Evolutionary conservation across 2,329 filamentous ascomycete genomes (phyloP).

Genomic region (Aspergillus unguis): DNA sequence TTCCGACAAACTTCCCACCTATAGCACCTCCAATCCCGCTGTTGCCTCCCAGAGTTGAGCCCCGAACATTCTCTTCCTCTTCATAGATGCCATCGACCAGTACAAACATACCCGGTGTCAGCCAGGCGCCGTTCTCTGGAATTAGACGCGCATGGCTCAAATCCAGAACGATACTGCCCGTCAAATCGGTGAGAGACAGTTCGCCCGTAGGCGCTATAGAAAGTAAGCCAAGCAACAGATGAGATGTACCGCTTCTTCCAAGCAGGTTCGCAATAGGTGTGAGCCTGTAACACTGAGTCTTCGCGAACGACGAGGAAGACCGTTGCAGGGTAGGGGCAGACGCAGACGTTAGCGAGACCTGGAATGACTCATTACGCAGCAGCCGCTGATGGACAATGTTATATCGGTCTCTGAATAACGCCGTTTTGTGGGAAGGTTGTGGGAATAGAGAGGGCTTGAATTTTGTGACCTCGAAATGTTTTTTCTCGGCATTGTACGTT

Average conservation of each 20-base stretch:
- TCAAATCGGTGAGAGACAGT: slow-evolving; percentile 79
- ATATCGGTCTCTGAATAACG: slow-evolving; percentile 83
- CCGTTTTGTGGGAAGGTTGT: slow-evolving; percentile 73
- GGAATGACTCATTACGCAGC: slow-evolving; percentile 88
- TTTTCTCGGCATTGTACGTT: slow-evolving; percentile 59
- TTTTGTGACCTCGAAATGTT: slow-evolving; percentile 77
- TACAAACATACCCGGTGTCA: slow-evolving; percentile 92
- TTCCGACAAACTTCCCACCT: slow-evolving; percentile 85
- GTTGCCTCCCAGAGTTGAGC: slow-evolving; percentile 68
- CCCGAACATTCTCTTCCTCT: slow-evolving; percentile 70
- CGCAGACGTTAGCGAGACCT: slow-evolving; percentile 69
- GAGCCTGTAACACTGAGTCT: slow-evolving; percentile 73
- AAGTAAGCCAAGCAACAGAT: slow-evolving; percentile 83
- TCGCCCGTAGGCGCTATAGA: slow-evolving; percentile 76
- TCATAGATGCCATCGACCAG: slow-evolving; percentile 95
- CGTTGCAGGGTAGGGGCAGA: slow-evolving; percentile 55
- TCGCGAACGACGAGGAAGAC: slow-evolving; percentile 55
- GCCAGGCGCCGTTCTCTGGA: slow-evolving; percentile 84
- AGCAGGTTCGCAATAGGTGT: slow-evolving; percentile 75
- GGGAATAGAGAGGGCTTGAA: slow-evolving; percentile 70
- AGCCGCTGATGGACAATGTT: slow-evolving; percentile 89
- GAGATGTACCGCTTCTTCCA: slow-evolving; percentile 76
- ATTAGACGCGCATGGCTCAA: slow-evolving; percentile 75
- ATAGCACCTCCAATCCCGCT: slow-evolving; percentile 85
- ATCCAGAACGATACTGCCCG: slow-evolving; percentile 82